Conservation (phyloP, 2,329 filamentous ascomycete species). For the Tolypocladium album region DNA sequence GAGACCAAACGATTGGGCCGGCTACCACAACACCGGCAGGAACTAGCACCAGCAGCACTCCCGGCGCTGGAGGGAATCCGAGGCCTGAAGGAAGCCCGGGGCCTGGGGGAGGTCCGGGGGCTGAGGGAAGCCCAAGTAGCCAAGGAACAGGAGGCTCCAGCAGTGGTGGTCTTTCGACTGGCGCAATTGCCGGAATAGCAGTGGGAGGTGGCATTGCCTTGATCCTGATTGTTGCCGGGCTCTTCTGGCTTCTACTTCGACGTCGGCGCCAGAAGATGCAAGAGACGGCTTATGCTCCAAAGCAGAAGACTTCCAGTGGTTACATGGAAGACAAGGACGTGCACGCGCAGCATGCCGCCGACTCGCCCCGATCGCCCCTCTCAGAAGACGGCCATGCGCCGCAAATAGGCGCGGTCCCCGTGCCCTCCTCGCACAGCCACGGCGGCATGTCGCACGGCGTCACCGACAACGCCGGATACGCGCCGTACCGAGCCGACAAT, state of each 20-base stretch:
- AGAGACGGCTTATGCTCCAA: slow-evolving; percentile 10
- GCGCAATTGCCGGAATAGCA: slow-evolving; percentile 36
- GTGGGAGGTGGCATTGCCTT: slow-evolving; percentile 27
- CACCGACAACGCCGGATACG: not conserved
- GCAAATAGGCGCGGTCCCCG: not conserved
- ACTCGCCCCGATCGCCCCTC: slow-evolving; percentile 31
- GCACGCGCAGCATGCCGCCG: slow-evolving; percentile 20
- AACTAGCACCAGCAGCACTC: not conserved
- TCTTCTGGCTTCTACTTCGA: slow-evolving; percentile 32
- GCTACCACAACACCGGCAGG: not conserved
- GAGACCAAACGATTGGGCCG: not conserved
- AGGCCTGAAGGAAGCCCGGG: not conserved
- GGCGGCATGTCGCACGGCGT: not conserved
- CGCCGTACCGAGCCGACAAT: not conserved
- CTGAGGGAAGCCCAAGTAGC: not conserved
- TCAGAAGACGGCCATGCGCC: slow-evolving; percentile 26
- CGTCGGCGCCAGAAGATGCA: slow-evolving; percentile 22
- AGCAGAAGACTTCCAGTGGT: slow-evolving; percentile 17
- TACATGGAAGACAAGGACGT: slow-evolving; percentile 38
- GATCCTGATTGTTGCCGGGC: slow-evolving; percentile 25
- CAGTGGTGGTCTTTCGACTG: slow-evolving; percentile 22
- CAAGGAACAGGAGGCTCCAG: not conserved
- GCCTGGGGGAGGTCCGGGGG: not conserved
- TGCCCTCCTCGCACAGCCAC: not conserved
- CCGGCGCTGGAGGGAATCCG: not conserved